Evolutionary conservation across 768 basidiomycete species (phyloP), one percentile per base, ranked within the genome.

Genomic region (Cubamyces lactineus): DNA sequence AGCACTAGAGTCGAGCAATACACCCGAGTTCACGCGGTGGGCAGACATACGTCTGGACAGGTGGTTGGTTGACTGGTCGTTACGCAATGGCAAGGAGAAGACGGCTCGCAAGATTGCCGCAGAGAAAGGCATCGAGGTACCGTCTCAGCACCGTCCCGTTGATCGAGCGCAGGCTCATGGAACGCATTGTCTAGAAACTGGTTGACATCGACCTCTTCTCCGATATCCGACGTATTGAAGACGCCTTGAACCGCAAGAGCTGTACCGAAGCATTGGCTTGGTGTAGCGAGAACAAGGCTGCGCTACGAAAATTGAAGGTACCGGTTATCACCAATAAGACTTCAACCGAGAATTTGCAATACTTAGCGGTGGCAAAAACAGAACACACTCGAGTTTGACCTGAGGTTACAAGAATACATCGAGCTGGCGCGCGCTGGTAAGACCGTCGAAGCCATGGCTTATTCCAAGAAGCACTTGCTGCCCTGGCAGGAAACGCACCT

Each of bases 261-360:
- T 96, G 94, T 66, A 81, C 88, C 6, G 94, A 97, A 75, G 96
- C 96, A 15, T 79, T 99, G 48, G 82, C 86, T 19, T 99, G 96
- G 96, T 98, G 95, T 69, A 94, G 86, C 64, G 97, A 99, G 80
- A 98, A 99, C 76, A 90, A 96, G 73, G 84, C 87, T 30, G 91
- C 92, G 13, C 82, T 99, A 63, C 87, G 93, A 54, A 98, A 98
- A 80, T 86, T 88, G 71, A 96, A 92, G 84, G 96, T 88, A 50
- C 55, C 9, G 9, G 11, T 11, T 34, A 5, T 11, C 1, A 34
- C 34, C 1, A 34, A 1, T 34, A 72, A 41, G 19, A 21, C 5
- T 9, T 19, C 39, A 7, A 1, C 1, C 42, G 23, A 12, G n/a
- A n/a, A 13, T 1, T 38, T 16, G 42, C 43, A 42, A 11, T 13